These are phyloP conservation scores for Breynia disticha DNA, from an alignment of 441 rosid genomes.

Conservation along the genomic window DNA sequence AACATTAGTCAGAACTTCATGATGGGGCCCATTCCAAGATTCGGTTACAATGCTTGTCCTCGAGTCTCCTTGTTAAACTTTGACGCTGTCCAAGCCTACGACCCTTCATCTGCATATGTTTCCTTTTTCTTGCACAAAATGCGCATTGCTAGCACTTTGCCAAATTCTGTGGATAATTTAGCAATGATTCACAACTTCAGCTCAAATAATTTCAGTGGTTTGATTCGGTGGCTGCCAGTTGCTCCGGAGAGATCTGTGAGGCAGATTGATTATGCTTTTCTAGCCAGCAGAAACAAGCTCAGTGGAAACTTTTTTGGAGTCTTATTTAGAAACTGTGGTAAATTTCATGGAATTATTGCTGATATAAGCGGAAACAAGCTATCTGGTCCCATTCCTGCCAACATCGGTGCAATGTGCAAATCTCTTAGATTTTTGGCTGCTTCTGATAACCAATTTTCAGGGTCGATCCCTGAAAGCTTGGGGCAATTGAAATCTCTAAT, in stretches of 20 bases:
- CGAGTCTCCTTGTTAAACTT: constrained; percentile 8
- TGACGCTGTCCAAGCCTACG: constrained; percentile 10
- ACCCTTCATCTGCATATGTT: constrained; percentile 20
- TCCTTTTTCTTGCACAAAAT: constrained; percentile 27
- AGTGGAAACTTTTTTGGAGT: constrained; percentile 35
- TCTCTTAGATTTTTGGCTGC: constrained; percentile 43
- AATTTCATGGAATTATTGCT: constrained; percentile 30
- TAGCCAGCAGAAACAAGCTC: constrained; percentile 40
- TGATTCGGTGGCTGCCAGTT: constrained; percentile 20
- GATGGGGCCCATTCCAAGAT: constrained; percentile 38
- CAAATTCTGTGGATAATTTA: constrained; percentile 10
- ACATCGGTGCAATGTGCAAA: constrained; percentile 33
- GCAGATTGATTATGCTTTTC: constrained; percentile 27
- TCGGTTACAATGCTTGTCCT: constrained; percentile 21
- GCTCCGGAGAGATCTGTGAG: constrained; percentile 18
- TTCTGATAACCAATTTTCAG: constrained; percentile 37
- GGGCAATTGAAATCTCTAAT: constrained; percentile 36
- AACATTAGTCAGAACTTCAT: constrained; percentile 36
- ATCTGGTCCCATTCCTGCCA: constrained; percentile 32
- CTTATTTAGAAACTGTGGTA: constrained; percentile 31
- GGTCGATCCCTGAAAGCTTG: constrained; percentile 32
- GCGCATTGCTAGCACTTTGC: constrained; percentile 15
- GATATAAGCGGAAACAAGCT: constrained; percentile 43
- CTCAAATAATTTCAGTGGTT: constrained; percentile 41
- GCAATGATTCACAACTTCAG: constrained; percentile 35